Evolutionary conservation across 1,284 basidiomycete species (phyloP).

Genomic region (Ganoderma meredithae): DNA sequence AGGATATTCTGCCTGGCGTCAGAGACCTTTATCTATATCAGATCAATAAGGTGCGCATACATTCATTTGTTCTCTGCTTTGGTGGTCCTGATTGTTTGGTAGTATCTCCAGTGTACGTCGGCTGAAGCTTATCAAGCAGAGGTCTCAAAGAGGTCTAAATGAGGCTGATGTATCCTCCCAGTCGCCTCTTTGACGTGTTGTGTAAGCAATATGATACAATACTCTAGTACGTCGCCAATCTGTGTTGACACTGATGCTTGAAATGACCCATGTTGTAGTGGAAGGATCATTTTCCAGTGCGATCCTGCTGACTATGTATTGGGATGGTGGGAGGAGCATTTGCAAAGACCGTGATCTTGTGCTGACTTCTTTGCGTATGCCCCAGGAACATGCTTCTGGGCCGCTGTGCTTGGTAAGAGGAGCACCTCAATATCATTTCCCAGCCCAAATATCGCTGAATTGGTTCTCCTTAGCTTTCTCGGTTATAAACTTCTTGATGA

Average conservation of each 20-base stretch:
- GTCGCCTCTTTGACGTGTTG: neutral
- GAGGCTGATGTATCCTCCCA: neutral
- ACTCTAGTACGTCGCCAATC: no score
- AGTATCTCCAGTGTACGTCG: slow-evolving; percentile 2
- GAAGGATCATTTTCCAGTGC: neutral
- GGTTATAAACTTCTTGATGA: slow-evolving; percentile 4
- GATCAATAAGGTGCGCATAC: neutral
- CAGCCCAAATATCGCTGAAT: no score
- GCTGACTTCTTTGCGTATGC: neutral
- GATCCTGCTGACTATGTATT: slow-evolving; percentile 8
- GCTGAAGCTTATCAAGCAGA: neutral
- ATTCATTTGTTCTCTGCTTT: no score
- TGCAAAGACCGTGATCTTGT: neutral
- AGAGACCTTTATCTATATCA: neutral
- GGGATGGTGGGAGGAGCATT: slow-evolving; percentile 6
- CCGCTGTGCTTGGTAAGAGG: slow-evolving; percentile 7
- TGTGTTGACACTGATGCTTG: no score
- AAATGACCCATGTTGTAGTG: neutral
- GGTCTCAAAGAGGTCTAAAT: neutral
- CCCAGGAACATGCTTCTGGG: slow-evolving; percentile 11
- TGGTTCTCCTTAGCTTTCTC: neutral
- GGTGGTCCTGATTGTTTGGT: neutral
- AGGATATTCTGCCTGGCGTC: neutral
- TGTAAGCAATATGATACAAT: neutral
- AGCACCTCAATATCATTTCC: no score